Evolutionary conservation across 2,329 filamentous ascomycete genomes (phyloP), one percentile per base, ranked within the genome.

Genomic region (Penicillium fuscoglaucum): DNA sequence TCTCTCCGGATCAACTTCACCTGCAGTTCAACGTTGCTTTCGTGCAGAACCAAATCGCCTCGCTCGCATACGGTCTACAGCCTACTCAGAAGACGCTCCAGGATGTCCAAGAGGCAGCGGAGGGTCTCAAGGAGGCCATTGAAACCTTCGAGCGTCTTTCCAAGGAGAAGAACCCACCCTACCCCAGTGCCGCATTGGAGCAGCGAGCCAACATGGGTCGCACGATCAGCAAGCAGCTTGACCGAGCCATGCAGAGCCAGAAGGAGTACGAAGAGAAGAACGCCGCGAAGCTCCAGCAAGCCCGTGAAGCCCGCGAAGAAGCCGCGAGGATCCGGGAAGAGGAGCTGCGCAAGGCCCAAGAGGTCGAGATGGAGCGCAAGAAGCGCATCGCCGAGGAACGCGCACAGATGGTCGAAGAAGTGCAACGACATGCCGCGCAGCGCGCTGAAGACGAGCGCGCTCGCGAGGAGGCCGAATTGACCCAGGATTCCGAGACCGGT

Each of bases 1-100:
- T 90, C 55, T 87, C 90, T 1, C 90, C 92, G 0, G 90, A 95
- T 5, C 91, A 96, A 68, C 83, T 93, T 31, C 91, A 96, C 75
- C 91, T 95, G 75, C 91, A 95, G 74, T 99, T 99, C 83, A 99
- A 99, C 70, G 90, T 99, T 29, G 95, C 95, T 0, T 99, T 97
- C 71, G 91, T 98, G 29, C 95, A 98, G 72, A 96, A 96, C 62
- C 93, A 97, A 74, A 87, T 98, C 55, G 93, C 93, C 21, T 89
- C 89, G 46, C 85, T 90, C 31, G 87, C 97, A 55, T 88, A 91
- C 74, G 82, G 80, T 37, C 80, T 96, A 54, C 82, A 85, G 6
- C 91, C 97, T 72, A 84, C 85, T 6, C 87, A 93, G 70, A 87
- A 92, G 51, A 90, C 89, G 0, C 82, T 93, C 3, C 83, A 84